Base-by-base conservation (phyloP, 441 rosid genomes). In the Melastoma candidum region DNA sequence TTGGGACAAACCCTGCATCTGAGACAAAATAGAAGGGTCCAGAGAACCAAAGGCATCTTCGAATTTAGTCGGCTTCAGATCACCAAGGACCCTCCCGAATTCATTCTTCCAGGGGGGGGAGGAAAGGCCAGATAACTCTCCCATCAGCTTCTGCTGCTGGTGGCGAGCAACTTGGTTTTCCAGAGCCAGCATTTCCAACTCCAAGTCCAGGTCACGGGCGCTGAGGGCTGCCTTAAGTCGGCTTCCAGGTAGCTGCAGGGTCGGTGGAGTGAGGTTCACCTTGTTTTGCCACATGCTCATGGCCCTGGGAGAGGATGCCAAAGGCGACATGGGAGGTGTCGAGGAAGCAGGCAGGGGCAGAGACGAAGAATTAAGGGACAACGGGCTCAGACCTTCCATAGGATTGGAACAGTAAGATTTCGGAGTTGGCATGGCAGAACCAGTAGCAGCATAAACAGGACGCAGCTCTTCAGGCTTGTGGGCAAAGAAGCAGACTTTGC, bases 401-500 rank as follows among this genome's bases (percentile, higher is more conserved):
- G 76, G 68, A 64, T 67, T 72, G 48, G 61, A 70, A 0, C 81
- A 67, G 54, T 65, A 53, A 47, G 86, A 81, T 66, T 80, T 80
- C 0, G 96, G 96, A 2, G 98, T 87, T 59, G 84, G 87, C 85
- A 92, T 74, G 7, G 95, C 98, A 43, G 96, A 85, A 10, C 98
- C 98, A 0, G 96, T 92, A 3, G 94, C 71, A 44, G 95, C 87
- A 71, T 85, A 79, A 26, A 92, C 88, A 0, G 96, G 96, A 10
- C 96, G 83, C 57, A 92, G 54, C 64, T 92, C 98, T 25, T 92
- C 95, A 0, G 67, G 71, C 71, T 66, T 85, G 67, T 92, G 98
- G 48, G 98, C 98, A 55, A 92, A 92, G 85, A 92, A 92, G 68
- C 98, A 92, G 1, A 92, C 98, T 74, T 83, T 85, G 39, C 98